Base-by-base conservation (phyloP, 208 protist genomes). In the Phytomonas francai region DNA sequence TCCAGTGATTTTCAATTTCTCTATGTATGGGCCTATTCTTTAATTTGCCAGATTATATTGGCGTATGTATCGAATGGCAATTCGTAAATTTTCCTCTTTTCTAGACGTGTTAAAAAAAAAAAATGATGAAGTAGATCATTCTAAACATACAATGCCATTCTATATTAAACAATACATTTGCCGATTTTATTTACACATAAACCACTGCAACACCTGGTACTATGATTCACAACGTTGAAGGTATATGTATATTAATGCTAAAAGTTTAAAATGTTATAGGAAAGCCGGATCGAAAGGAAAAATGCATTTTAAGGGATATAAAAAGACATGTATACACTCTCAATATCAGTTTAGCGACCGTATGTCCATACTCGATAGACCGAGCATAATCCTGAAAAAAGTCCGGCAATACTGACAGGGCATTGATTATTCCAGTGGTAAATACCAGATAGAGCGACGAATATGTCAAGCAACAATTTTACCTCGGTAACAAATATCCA, bases 301-400 rank as follows among this genome's bases (percentile, higher is more conserved):
- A 74, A 54, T n/a, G 3, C 56, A 61, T 62, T 62, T 62, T 1
- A 36, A 22, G 16, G n/a, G 30, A 3, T 22, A 63, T 11, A 3
- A 1, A 11, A 51, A 19, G 2, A 25, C 5, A 3, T 56, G 31
- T 49, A 14, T 16, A 54, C 33, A 42, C 14, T 25, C 51, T 49
- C 39, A 32, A 68, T 31, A 32, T 36, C 16, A n/a, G 33, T 3
- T 74, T 79, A 96, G 28, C 90, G 83, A 9, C 90, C 90, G 71
- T 96, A 96, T 4, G 90, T 93, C 90, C 90, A 96, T 9, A 96
- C 90, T 39, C 90, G 81, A 63, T 96, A 96, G n/a, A 96, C 79
- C 0, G 90, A 96, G 39, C 87, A 87, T 59, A 96, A 72, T 0
- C 87, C 90, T 39, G 90, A 96, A 39, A 90, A 79, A 27, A 96